Evolutionary conservation across 768 basidiomycete genomes (phyloP).

Genomic region (Leccinum barrowsii): DNA sequence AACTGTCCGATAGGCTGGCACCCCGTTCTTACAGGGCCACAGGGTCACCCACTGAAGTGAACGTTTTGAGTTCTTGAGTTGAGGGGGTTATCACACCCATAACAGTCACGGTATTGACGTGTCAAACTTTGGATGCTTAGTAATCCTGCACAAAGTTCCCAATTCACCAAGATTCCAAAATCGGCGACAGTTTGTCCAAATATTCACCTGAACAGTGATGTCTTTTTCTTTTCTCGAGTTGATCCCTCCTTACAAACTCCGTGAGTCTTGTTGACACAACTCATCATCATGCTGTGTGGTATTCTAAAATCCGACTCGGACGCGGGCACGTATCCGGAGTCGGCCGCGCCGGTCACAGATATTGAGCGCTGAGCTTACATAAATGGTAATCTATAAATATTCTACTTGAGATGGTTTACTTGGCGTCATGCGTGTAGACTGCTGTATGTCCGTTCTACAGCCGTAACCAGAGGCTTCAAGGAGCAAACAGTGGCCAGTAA

Average conservation of each 20-base stretch:
- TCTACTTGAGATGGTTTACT: background rate
- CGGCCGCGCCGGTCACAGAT: too few relatives aligned
- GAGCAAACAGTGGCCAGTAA: background rate
- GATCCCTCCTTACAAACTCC: background rate
- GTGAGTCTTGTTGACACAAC: slow-evolving; percentile 7
- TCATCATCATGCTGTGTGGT: background rate
- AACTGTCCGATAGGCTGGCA: background rate
- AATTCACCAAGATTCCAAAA: background rate
- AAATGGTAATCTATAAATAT: slow-evolving; percentile 6
- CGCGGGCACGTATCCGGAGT: background rate
- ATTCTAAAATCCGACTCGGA: background rate
- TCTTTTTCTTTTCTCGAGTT: background rate
- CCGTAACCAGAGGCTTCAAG: slow-evolving; percentile 6
- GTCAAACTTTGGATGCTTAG: background rate
- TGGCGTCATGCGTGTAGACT: background rate
- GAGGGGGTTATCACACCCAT: background rate
- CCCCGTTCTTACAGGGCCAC: background rate
- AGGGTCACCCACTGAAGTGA: background rate
- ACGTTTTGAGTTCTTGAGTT: background rate
- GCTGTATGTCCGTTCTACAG: slow-evolving; percentile 26
- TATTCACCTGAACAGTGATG: background rate
- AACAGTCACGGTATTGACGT: background rate
- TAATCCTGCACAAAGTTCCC: background rate
- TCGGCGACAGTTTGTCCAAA: background rate
- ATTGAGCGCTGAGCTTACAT: background rate